Evolutionary conservation across 331 rosid species (phyloP).

Genomic region (Dryas integrifolia): DNA sequence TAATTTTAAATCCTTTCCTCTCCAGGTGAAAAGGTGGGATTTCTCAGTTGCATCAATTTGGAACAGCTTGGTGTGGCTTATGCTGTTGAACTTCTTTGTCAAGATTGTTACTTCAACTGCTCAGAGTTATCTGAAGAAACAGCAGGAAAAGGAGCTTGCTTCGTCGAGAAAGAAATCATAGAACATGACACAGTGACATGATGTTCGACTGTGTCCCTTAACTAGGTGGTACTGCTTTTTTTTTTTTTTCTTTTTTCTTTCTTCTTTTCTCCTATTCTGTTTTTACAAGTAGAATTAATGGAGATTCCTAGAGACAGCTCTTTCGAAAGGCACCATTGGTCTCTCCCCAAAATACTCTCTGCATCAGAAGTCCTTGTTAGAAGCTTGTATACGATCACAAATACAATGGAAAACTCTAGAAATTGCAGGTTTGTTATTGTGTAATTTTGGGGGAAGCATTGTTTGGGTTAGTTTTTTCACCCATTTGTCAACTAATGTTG

Average conservation of each 20-base stretch:
- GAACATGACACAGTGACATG: constrained; percentile 23
- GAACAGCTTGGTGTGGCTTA: constrained; percentile 94
- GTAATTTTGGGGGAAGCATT: constrained; percentile 44
- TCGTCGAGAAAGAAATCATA: constrained; percentile 36
- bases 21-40: constrained; percentile 77
- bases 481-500: constrained; percentile 43
- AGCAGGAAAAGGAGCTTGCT: constrained; percentile 58
- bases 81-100: constrained; percentile 82
- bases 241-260: constrained; percentile 5
- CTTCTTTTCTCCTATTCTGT: not conserved
- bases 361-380: constrained; percentile 28
- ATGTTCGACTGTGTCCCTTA: constrained; percentile 14
- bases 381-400: constrained; percentile 45
- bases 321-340: constrained; percentile 34
- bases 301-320: constrained; percentile 25
- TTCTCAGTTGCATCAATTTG: constrained; percentile 77
- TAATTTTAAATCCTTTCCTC: not conserved
- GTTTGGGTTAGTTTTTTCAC: constrained; percentile 39
- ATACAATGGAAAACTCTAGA: constrained; percentile 27
- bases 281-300: constrained; percentile 30
- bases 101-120: constrained; percentile 90
- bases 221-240: constrained; percentile 25
- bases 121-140: constrained; percentile 66
- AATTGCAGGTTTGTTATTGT: constrained; percentile 31
- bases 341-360: constrained; percentile 19